These are phyloP conservation scores for Trichothecium sympodiale DNA, from an alignment of 2,329 filamentous ascomycete species.

Conservation along the genomic window DNA sequence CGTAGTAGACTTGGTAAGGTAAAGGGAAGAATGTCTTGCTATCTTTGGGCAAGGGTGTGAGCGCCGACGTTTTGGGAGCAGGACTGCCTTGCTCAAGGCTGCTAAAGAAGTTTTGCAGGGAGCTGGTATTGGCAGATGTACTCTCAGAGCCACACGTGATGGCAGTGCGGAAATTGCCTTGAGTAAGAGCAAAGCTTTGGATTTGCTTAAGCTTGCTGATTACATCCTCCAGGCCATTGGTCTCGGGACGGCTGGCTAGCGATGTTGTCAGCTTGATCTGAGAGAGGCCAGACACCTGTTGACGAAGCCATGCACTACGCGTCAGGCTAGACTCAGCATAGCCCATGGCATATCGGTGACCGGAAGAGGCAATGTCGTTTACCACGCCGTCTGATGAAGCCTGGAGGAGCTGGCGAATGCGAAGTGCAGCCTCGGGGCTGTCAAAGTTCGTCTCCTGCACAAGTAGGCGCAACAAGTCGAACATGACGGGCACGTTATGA, in stretches of 20 bases:
- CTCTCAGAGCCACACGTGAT: constrained; percentile 77
- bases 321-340: constrained; percentile 75
- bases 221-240: constrained; percentile 61
- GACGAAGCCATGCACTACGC: constrained; percentile 57
- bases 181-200: constrained; percentile 64
- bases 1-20: constrained; percentile 96
- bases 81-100: constrained; percentile 16
- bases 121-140: constrained; percentile 55
- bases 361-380: constrained; percentile 82
- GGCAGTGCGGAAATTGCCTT: constrained; percentile 61
- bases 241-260: constrained; percentile 60
- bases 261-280: constrained; percentile 78
- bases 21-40: constrained; percentile 82
- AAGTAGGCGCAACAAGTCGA: constrained; percentile 69
- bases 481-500: constrained; percentile 82
- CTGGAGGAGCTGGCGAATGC: constrained; percentile 79
- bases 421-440: constrained; percentile 65
- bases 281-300: constrained; percentile 82
- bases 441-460: constrained; percentile 86
- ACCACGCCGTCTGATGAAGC: constrained; percentile 80
- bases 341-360: constrained; percentile 75
- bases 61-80: constrained; percentile 24
- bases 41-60: constrained; percentile 31
- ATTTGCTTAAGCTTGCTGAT: constrained; percentile 78
- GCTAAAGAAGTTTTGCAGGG: constrained; percentile 59